Base-by-base conservation (phyloP, 768 basidiomycete species). In the Leucosporidium yakuticum region DNA sequence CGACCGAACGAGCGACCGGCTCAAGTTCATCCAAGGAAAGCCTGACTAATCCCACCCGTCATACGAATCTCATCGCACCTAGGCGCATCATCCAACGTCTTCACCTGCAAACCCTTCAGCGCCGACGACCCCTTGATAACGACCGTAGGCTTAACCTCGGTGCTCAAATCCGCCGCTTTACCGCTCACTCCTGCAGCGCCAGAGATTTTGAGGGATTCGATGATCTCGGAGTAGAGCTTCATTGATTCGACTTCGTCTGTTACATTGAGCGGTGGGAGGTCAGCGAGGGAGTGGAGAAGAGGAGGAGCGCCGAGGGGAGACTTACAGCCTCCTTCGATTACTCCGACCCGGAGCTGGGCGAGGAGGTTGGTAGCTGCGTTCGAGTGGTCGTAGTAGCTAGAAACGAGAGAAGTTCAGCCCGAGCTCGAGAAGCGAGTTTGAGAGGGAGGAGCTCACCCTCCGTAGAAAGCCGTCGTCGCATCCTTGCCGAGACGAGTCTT, bases 331-430 rank as follows among this genome's bases (percentile, higher is more conserved):
- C 86, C 87, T 48, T 83, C 81, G 57, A 88, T 80, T 62, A 86
- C 81, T 67, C 86, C 87, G 71, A 87, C 84, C n/a, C 87, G 83
- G 85, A 86, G 86, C 86, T 88, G 88, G 1, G 88, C 82, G 48
- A 91, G 82, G 25, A 90, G 81, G 84, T 89, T 89, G 77, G 88
- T 87, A 15, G 90, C 90, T 11, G 88, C 89, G 77, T 89, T 88
- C 12, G 88, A 19, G 76, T 92, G 90, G 32, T 85, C 83, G 77
- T 91, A 89, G 3, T 87, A 81, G 17, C 91, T 32, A 23, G 27
- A 27, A 21, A 19, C 49, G 49, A 51, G 50, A 23, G 6, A 49
- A n/a, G 23, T 14, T 25, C 50, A 51, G 23, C 21, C 3, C 11
- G 14, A 15, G 39, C 39, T 44, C 2, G 39, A 44, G 8, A 2